Percentiles rank a stretch among this genome's conserved stretches.
phyloP scores from a whole-genome alignment of 169 alveolate species.

The Theileria parva region DNA sequence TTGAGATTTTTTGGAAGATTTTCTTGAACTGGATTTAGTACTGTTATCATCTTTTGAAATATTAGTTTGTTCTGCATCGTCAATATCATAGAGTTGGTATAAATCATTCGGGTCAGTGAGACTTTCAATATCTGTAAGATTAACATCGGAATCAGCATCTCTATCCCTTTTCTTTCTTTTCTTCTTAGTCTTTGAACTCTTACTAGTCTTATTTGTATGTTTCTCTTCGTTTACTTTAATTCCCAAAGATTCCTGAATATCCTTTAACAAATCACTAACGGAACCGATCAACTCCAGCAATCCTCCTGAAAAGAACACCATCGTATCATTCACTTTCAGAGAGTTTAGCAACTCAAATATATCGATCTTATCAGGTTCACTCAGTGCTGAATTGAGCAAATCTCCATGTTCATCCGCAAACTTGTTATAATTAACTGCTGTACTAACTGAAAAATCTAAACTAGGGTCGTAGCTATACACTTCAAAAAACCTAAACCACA shows the following conservation, averaged over 20 bases:
- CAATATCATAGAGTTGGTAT: background rate
- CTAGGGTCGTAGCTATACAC: constrained; percentile 16
- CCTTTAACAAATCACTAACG: background rate
- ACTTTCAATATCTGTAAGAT: background rate
- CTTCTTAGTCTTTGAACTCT: background rate
- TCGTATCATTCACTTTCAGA: background rate
- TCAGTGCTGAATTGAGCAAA: background rate
- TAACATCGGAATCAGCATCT: background rate
- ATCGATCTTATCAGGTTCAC: background rate
- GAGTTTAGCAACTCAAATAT: background rate
- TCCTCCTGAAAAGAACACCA: constrained; percentile 7
- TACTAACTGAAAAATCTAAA: background rate
- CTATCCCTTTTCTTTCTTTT: background rate
- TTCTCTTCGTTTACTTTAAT: background rate
- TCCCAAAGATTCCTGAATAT: background rate
- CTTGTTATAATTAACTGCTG: background rate
- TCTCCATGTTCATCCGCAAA: background rate
- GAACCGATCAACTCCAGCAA: background rate
- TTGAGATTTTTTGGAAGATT: too few relatives aligned
- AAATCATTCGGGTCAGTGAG: background rate
- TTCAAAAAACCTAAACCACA: constrained; percentile 46
- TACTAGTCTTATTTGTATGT: background rate
- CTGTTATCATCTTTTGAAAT: too few relatives aligned
- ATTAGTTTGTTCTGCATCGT: too few relatives aligned
- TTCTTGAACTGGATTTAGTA: too few relatives aligned